These are phyloP conservation scores for Rhytidhysteron rufulum DNA, from an alignment of 2,329 filamentous ascomycete genomes.

Conservation along the genomic window DNA sequence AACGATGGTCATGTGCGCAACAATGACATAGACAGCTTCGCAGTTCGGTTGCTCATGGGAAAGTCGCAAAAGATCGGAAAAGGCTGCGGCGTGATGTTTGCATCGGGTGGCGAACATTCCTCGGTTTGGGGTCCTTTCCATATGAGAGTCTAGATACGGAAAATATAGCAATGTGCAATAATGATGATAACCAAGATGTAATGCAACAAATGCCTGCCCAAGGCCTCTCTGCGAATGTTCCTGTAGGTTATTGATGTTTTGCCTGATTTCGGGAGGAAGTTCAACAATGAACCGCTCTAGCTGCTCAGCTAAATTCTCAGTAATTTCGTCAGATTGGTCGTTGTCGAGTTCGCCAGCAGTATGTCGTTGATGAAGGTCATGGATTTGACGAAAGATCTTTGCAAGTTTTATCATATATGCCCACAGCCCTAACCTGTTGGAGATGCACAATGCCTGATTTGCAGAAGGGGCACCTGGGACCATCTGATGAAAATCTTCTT, in stretches of 20 bases:
- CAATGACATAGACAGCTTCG: conserved; percentile 42
- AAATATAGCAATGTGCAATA: too few relatives aligned
- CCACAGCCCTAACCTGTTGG: too few relatives aligned
- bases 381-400: conserved; percentile 38
- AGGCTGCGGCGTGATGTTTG: conserved; percentile 30
- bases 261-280: too few relatives aligned
- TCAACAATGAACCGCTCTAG: conserved; percentile 1
- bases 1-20: conserved; percentile 46
- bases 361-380: conserved; percentile 35
- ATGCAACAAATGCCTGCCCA: conserved; percentile 42
- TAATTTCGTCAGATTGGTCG: conserved; percentile 1
- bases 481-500: too few relatives aligned
- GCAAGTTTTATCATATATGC: conserved; percentile 40
- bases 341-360: conserved; percentile 14
- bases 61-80: conserved; percentile 42
- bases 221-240: conserved; percentile 36
- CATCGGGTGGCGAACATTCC: conserved; percentile 15
- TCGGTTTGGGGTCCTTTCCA: conserved; percentile 9
- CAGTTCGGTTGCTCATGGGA: conserved; percentile 35
- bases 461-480: too few relatives aligned
- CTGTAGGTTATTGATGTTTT: too few relatives aligned
- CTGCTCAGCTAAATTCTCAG: background rate
- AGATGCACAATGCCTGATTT: too few relatives aligned
- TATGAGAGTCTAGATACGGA: too few relatives aligned
- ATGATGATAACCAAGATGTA: too few relatives aligned